phyloP scores from a whole-genome alignment of 768 basidiomycete species.

The Hericium coralloides region DNA sequence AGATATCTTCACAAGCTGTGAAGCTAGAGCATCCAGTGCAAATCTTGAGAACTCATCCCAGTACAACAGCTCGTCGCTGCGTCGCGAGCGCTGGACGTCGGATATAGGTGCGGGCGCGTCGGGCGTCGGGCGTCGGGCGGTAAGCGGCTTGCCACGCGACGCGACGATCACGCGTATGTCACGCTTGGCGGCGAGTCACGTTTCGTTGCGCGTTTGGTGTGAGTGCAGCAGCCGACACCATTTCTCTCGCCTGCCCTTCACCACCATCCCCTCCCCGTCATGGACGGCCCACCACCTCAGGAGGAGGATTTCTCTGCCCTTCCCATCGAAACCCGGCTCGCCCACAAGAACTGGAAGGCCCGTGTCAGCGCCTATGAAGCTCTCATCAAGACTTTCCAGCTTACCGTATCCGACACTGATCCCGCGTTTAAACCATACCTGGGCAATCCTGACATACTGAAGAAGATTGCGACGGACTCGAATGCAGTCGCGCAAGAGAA shows the following conservation, averaged over 20 bases:
- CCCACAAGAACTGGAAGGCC: constrained; percentile 99
- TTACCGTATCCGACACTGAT: constrained; percentile 87
- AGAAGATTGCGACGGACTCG: constrained; percentile 81
- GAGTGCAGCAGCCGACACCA: not conserved
- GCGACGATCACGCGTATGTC: constrained; percentile 1
- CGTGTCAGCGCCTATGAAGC: constrained; percentile 88
- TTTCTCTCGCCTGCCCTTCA: constrained; percentile 4
- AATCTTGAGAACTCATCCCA: no score
- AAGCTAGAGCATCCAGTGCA: no score
- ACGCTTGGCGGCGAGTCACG: constrained; percentile 11
- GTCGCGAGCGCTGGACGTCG: no score
- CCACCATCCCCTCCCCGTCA: constrained; percentile 23
- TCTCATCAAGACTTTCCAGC: constrained; percentile 79
- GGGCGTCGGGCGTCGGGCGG: no score
- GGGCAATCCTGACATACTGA: constrained; percentile 66
- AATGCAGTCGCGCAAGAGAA: constrained; percentile 99
- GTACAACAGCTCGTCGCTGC: no score
- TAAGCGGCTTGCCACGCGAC: not conserved
- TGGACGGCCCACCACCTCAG: constrained; percentile 88
- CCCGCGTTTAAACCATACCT: constrained; percentile 89
- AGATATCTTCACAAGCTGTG: no score
- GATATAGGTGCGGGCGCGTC: no score
- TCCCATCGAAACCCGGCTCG: constrained; percentile 68
- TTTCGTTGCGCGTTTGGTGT: not conserved
- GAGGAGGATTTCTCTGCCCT: constrained; percentile 90